These are phyloP conservation scores for Fraxinus anomala DNA, from an alignment of 257 asterid species.

Conservation along the genomic window DNA sequence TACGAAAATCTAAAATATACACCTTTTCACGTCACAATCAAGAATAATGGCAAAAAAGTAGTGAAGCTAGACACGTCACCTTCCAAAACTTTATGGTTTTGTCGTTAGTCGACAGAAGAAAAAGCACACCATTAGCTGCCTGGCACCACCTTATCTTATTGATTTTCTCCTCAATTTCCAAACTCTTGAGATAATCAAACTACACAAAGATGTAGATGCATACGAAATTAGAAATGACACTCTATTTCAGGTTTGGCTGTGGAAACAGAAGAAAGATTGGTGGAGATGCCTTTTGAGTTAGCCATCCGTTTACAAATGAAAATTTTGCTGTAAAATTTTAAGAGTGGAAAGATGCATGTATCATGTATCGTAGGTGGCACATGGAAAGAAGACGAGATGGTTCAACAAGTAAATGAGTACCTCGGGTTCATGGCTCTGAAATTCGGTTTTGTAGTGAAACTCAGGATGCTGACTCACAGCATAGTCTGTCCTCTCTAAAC, in stretches of 20 bases:
- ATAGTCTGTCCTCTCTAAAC: constrained; percentile 72
- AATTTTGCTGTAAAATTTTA: not conserved
- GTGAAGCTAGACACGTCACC: constrained; percentile 45
- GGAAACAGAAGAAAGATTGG: not conserved
- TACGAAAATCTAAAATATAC: not conserved
- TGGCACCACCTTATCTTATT: constrained; percentile 99
- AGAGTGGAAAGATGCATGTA: not conserved
- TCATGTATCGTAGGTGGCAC: not conserved
- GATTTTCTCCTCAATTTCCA: constrained; percentile 98
- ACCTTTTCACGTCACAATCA: constrained; percentile 4
- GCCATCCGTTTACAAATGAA: constrained; percentile 14
- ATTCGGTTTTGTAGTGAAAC: constrained; percentile 94
- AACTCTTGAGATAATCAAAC: constrained; percentile 99
- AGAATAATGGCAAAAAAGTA: constrained; percentile 5
- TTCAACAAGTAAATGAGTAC: constrained; percentile 34
- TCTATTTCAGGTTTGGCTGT: not conserved
- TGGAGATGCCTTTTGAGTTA: constrained; percentile 27
- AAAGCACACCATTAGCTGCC: constrained; percentile 86
- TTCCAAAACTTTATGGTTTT: constrained; percentile 98
- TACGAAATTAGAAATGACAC: not conserved
- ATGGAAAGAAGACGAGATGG: not conserved
- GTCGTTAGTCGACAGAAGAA: constrained; percentile 96
- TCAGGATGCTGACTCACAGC: constrained; percentile 82
- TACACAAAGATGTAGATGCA: constrained; percentile 16
- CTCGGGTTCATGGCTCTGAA: constrained; percentile 99